Conservation (phyloP, 306 rosid species). For the Luffa aegyptiaca region DNA sequence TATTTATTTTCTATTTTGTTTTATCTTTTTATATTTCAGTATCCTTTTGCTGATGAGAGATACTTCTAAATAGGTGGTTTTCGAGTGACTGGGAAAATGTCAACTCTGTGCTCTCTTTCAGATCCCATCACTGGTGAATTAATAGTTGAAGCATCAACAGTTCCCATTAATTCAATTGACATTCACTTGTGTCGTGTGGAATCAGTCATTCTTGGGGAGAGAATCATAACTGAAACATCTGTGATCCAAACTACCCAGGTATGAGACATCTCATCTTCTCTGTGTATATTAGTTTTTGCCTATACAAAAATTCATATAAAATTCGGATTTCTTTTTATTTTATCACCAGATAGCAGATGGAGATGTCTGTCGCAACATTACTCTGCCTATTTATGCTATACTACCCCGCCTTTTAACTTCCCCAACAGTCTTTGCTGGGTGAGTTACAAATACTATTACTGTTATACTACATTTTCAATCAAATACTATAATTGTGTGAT, state of each 20-base stretch:
- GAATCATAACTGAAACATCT: slow-evolving; percentile 65
- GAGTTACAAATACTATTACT: slow-evolving; percentile 13
- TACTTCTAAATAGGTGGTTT: slow-evolving; percentile 64
- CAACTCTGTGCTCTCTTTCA: slow-evolving; percentile 64
- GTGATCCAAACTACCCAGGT: slow-evolving; percentile 87
- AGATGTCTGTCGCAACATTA: slow-evolving; percentile 54
- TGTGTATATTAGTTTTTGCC: neutral
- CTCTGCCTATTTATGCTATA: slow-evolving; percentile 61
- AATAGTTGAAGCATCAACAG: slow-evolving; percentile 73
- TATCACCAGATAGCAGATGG: slow-evolving; percentile 76
- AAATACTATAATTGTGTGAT: neutral
- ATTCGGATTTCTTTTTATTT: neutral
- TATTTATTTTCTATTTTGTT: neutral
- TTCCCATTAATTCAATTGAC: slow-evolving; percentile 74
- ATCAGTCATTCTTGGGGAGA: slow-evolving; percentile 83
- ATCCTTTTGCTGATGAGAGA: slow-evolving; percentile 15
- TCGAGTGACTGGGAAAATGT: slow-evolving; percentile 73
- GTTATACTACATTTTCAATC: neutral
- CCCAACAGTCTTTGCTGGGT: slow-evolving; percentile 86
- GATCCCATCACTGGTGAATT: slow-evolving; percentile 71
- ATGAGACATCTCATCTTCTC: slow-evolving; percentile 14
- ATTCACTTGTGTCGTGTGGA: slow-evolving; percentile 75
- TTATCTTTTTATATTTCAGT: slow-evolving; percentile 4
- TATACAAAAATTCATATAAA: slow-evolving; percentile 7
- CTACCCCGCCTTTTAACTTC: slow-evolving; percentile 91